Percentiles rank a stretch among this genome's conserved stretches.
Evolutionary conservation across 139 green algal genomes (phyloP).

Genomic region (Chlorella sp.): DNA sequence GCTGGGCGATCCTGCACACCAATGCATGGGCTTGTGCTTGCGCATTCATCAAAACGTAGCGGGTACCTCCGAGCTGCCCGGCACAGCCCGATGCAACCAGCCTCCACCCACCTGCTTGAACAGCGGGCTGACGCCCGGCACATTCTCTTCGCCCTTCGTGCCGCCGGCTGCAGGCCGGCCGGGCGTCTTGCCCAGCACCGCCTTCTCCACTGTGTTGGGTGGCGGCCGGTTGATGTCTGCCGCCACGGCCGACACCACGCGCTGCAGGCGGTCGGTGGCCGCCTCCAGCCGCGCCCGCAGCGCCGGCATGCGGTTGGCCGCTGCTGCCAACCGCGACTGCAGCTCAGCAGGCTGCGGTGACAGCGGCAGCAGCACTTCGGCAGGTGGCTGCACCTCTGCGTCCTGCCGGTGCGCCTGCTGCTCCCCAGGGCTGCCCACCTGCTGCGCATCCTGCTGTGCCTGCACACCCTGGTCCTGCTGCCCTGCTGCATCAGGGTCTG

Average conservation of each 20-base stretch:
- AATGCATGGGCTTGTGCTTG: neutral
- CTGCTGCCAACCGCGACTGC: constrained; percentile 35
- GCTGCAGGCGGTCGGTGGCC: constrained; percentile 25
- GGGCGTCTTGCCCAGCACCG: constrained; percentile 41
- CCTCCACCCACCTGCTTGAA: neutral
- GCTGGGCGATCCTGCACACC: neutral
- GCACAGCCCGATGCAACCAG: neutral
- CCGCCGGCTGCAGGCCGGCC: neutral
- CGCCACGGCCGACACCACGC: constrained; percentile 7
- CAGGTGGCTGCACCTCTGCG: neutral
- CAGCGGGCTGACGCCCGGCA: constrained; percentile 14
- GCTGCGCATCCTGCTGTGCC: neutral
- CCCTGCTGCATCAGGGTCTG: neutral
- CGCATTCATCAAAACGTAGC: too few species aligned
- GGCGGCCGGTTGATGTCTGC: constrained; percentile 26
- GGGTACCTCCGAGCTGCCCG: neutral
- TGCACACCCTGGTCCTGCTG: neutral
- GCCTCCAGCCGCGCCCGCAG: constrained; percentile 46
- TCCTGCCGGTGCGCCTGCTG: neutral
- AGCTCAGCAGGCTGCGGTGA: constrained; percentile 35
- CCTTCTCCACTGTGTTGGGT: constrained; percentile 46
- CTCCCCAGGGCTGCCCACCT: neutral
- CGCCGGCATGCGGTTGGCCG: constrained; percentile 31
- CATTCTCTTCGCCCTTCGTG: neutral
- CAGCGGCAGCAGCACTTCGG: neutral